Evolutionary conservation across 2,329 filamentous ascomycete genomes (phyloP), one percentile per base, ranked within the genome.

Genomic region (Coleophoma crateriformis): DNA sequence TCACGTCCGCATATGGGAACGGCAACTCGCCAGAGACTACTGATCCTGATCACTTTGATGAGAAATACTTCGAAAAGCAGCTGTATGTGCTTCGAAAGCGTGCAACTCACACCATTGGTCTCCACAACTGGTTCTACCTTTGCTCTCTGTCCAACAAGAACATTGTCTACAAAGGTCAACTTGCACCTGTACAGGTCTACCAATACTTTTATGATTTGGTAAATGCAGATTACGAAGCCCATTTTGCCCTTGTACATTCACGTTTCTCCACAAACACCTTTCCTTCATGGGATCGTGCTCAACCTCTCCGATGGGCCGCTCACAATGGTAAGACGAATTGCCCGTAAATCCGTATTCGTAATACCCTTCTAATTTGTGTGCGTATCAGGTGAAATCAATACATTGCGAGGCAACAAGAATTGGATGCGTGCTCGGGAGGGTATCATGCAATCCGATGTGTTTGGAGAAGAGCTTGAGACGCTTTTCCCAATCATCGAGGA

Each of bases 261-360:
- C 89, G 92, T 62, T 97, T 97, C 74, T 96, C 90, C 32, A 97
- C 92, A 53, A 97, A 97, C 77, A 97, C 92, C 47, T 97, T 97
- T 72, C 92, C 92, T 17, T 96, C 90, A 1, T 97, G 92, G 92
- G 94, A 97, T 71, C 88, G 92, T 73, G 94, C 92, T 54, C 92
- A 97, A 74, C 92, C 92, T 55, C 75, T 97, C 57, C 84, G 92
- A 71, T 97, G 92, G 92, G 91, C 91, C 57, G 92, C 92, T 63
- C 92, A 97, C 77, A 97, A 97, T 69, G 92, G 92, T 77, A 73
- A 58, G 41, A 44, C 19, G 15, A 32, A 27, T 27, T 27, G 13
- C 27, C 41, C 32, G 20, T 44, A 27, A 44, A 44, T 32, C 43
- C 50, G 17, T 46, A 48, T 49, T 3, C 27, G 27, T 10, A 10